Conservation (phyloP, 306 rosid species). For the Purshia tridentata region DNA sequence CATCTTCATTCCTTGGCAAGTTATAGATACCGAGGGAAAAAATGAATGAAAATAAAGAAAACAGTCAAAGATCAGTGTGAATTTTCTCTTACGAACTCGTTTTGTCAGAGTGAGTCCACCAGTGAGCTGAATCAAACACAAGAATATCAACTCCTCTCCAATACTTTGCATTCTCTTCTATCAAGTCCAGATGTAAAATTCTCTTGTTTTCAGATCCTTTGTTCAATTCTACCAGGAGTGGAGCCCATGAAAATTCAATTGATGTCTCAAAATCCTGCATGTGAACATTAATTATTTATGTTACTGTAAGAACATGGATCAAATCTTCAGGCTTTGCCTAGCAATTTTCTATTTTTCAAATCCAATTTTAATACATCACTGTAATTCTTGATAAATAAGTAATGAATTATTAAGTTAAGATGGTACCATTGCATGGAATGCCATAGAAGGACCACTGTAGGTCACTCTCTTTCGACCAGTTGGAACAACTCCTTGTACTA, state of each 20-base stretch:
- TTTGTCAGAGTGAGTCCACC: constrained; percentile 97
- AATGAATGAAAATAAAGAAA: background rate
- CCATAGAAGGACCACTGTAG: constrained; percentile 79
- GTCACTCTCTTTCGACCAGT: constrained; percentile 65
- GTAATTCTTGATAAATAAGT: too few relatives aligned
- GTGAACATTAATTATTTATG: background rate
- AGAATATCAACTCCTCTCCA: constrained; percentile 93
- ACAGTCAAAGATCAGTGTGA: constrained; percentile 8
- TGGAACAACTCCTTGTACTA: constrained; percentile 89
- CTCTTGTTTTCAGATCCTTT: constrained; percentile 63
- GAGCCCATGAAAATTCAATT: constrained; percentile 93
- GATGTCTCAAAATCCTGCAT: constrained; percentile 80
- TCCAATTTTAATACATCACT: too few relatives aligned
- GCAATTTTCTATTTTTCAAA: too few relatives aligned
- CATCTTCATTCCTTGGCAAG: too few relatives aligned
- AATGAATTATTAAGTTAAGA: background rate
- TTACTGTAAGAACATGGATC: background rate
- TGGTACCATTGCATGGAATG: constrained; percentile 87
- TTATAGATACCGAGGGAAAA: too few relatives aligned
- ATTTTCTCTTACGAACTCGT: constrained; percentile 65
- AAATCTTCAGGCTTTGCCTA: background rate
- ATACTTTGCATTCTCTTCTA: constrained; percentile 88
- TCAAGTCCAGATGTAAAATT: constrained; percentile 75
- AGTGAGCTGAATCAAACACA: constrained; percentile 94
- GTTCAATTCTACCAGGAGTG: constrained; percentile 78